Percentiles rank a stretch among this genome's conserved stretches.
phyloP scores from a whole-genome alignment of 2,329 filamentous ascomycete genomes.

The Sporothrix globosa region DNA sequence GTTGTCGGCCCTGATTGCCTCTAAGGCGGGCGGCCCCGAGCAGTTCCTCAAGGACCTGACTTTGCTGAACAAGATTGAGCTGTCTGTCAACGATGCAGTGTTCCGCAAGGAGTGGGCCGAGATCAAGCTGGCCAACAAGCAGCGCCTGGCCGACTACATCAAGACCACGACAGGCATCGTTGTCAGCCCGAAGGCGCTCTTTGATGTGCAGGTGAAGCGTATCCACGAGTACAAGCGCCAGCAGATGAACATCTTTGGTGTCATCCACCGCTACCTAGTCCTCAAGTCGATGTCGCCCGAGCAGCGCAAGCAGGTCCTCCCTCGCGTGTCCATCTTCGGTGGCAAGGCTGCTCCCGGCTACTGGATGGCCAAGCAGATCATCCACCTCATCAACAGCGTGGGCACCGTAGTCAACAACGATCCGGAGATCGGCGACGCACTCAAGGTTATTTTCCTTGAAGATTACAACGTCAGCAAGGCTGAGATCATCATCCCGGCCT shows the following conservation, averaged over 20 bases:
- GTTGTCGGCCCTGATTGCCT: constrained; percentile 87
- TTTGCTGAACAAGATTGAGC: constrained; percentile 80
- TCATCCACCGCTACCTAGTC: constrained; percentile 89
- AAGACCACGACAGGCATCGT: constrained; percentile 76
- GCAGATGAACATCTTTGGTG: constrained; percentile 97
- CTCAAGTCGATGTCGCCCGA: constrained; percentile 84
- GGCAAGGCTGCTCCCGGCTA: constrained; percentile 97
- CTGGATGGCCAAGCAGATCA: constrained; percentile 99
- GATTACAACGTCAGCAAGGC: constrained; percentile 99
- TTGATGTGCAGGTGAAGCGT: constrained; percentile 97
- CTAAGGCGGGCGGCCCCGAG: constrained; percentile 78
- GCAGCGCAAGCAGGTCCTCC: constrained; percentile 82
- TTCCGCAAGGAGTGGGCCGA: constrained; percentile 95
- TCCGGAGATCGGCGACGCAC: constrained; percentile 83
- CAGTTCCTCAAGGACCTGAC: constrained; percentile 87
- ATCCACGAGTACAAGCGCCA: constrained; percentile 99
- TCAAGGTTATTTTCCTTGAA: constrained; percentile 96
- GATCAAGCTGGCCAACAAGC: constrained; percentile 96
- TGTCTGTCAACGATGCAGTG: constrained; percentile 78
- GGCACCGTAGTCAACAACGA: constrained; percentile 91
- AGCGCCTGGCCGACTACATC: constrained; percentile 88
- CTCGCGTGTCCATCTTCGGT: constrained; percentile 93
- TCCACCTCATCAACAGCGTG: constrained; percentile 93
- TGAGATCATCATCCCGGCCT: constrained; percentile 92
- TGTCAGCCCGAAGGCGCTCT: constrained; percentile 85